Evolutionary conservation across 2,329 filamentous ascomycete species (phyloP).

Genomic region (Beauveria scarabaeidicola): DNA sequence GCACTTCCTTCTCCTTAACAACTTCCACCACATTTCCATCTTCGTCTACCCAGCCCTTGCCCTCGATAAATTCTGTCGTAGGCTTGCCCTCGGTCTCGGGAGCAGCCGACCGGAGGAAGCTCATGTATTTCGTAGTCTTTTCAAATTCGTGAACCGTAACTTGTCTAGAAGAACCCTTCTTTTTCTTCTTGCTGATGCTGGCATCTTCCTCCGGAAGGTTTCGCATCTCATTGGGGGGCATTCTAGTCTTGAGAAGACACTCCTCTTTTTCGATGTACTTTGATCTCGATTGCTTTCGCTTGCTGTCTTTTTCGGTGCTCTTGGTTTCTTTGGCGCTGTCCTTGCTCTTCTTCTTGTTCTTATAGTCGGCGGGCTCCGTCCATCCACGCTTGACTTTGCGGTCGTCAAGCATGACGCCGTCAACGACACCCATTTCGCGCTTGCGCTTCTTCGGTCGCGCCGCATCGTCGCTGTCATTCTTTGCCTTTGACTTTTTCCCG

Average conservation of each 20-base stretch:
- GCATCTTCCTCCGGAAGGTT: constrained; percentile 33
- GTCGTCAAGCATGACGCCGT: constrained; percentile 63
- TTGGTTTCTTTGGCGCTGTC: constrained; percentile 32
- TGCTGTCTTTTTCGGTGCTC: constrained; percentile 43
- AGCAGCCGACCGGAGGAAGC: constrained; percentile 57
- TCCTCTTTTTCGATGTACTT: constrained; percentile 76
- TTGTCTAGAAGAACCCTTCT: constrained; percentile 41
- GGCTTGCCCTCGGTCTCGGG: constrained; percentile 27
- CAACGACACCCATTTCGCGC: constrained; percentile 40
- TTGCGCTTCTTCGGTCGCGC: constrained; percentile 39
- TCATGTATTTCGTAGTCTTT: constrained; percentile 73
- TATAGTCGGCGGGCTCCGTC: constrained; percentile 57
- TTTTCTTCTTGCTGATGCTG: constrained; percentile 52
- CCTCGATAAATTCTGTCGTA: constrained; percentile 62
- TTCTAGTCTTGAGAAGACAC: constrained; percentile 72
- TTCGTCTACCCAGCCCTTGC: constrained; percentile 80
- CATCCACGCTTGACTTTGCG: constrained; percentile 83
- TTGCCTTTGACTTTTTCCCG: constrained; percentile 22
- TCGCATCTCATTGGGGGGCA: constrained; percentile 44
- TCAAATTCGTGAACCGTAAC: constrained; percentile 82
- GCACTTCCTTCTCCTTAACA: constrained; percentile 30
- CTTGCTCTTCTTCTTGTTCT: constrained; percentile 38
- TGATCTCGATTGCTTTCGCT: constrained; percentile 55
- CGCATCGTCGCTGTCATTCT: constrained; percentile 17
- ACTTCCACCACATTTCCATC: constrained; percentile 67